Percentiles rank a stretch among this genome's conserved stretches.
Evolutionary conservation across 2,329 filamentous ascomycete species (phyloP).

Genomic region (Furcasterigmium sp.): DNA sequence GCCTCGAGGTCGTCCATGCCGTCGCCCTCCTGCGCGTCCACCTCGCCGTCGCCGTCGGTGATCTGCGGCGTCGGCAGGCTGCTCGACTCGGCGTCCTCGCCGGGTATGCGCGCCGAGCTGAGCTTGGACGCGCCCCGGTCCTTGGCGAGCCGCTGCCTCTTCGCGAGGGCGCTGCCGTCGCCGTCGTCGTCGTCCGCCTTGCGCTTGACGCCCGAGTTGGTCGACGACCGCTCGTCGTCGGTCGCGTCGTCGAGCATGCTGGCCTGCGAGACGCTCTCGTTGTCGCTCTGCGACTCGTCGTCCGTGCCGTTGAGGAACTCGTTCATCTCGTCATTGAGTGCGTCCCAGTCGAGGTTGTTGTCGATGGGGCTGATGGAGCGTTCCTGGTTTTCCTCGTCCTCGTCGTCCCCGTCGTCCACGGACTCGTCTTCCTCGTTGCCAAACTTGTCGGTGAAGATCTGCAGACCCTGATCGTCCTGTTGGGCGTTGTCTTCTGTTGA

Average conservation of each 20-base stretch:
- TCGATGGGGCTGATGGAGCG: slow-evolving; percentile 46
- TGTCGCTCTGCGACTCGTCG: slow-evolving; percentile 21
- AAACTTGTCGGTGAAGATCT: slow-evolving; percentile 19
- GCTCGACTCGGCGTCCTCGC: slow-evolving; percentile 26
- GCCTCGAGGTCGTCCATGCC: slow-evolving; percentile 57
- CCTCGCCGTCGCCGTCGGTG: slow-evolving; percentile 32
- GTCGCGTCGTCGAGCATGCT: slow-evolving; percentile 11
- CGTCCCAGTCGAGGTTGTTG: slow-evolving; percentile 56
- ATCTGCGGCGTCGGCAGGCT: slow-evolving; percentile 34
- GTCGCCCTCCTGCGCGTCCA: slow-evolving; percentile 43
- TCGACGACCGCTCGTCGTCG: neutral
- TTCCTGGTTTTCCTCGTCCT: slow-evolving; percentile 44
- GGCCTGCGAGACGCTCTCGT: slow-evolving; percentile 14
- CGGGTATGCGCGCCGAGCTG: slow-evolving; percentile 37
- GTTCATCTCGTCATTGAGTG: slow-evolving; percentile 65
- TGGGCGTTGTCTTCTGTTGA: slow-evolving; percentile 20
- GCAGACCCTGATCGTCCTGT: slow-evolving; percentile 6
- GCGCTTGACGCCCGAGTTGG: slow-evolving; percentile 8
- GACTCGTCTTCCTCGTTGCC: slow-evolving; percentile 24
- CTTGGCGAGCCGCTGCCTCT: slow-evolving; percentile 45
- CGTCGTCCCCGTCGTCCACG: slow-evolving; percentile 33
- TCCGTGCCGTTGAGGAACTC: slow-evolving; percentile 64
- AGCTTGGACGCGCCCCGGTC: slow-evolving; percentile 40
- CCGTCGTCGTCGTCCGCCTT: slow-evolving; percentile 17
- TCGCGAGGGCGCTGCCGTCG: slow-evolving; percentile 31